These are phyloP conservation scores for Colletotrichum sidae DNA, from an alignment of 2,329 filamentous ascomycete genomes.

Conservation along the genomic window DNA sequence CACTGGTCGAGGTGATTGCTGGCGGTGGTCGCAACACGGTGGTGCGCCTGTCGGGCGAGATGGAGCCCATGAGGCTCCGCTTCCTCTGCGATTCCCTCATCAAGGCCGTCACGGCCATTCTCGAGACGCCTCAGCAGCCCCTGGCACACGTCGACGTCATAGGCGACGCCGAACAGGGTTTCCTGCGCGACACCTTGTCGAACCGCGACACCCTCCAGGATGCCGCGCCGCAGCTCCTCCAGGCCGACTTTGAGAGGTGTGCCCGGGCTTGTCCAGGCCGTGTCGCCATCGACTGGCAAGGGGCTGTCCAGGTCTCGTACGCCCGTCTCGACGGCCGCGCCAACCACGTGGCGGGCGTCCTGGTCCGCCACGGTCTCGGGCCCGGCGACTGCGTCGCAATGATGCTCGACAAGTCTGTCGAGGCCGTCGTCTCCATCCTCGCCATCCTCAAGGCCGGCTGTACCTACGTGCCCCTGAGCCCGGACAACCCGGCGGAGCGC, in stretches of 20 bases:
- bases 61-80: not conserved
- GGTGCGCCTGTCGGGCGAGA: not conserved
- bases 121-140: constrained; percentile 4
- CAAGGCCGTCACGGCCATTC: constrained; percentile 5
- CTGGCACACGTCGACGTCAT: constrained; percentile 13
- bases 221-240: constrained; percentile 27
- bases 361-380: constrained; percentile 8
- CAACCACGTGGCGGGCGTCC: constrained; percentile 19
- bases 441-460: constrained; percentile 39
- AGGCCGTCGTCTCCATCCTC: constrained; percentile 38
- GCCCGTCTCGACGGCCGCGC: constrained; percentile 5
- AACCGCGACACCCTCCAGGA: not conserved
- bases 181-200: constrained; percentile 7
- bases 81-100: constrained; percentile 30
- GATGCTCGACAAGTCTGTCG: constrained; percentile 37
- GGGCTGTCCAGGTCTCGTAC: constrained; percentile 21
- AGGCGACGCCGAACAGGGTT: constrained; percentile 15
- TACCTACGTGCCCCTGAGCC: constrained; percentile 40
- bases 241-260: constrained; percentile 26
- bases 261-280: constrained; percentile 10
- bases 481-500: constrained; percentile 38
- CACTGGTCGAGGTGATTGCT: not conserved
- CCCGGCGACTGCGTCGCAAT: constrained; percentile 17
- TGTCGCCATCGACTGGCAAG: constrained; percentile 25
- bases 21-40: not conserved